Percentiles rank a stretch among this genome's conserved stretches.
phyloP scores from a whole-genome alignment of 345 rosid genomes.

The Anastatica hierochuntica region DNA sequence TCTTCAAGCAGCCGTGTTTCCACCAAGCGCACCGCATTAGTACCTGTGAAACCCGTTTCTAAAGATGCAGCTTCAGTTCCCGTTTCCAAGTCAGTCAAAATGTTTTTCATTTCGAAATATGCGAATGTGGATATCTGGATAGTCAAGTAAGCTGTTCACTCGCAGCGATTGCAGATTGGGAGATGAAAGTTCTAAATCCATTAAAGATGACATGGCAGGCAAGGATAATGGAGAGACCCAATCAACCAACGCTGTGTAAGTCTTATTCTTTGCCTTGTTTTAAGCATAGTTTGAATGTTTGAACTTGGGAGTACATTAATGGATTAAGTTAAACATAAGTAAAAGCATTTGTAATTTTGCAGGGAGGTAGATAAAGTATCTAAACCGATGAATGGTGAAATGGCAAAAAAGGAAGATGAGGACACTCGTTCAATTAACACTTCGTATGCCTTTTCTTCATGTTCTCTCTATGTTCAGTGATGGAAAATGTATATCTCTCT shows the following conservation, averaged over 20 bases:
- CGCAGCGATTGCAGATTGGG: conserved; percentile 8
- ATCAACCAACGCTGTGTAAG: conserved; percentile 15
- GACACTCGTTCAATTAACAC: conserved; percentile 65
- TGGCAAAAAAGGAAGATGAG: conserved; percentile 57
- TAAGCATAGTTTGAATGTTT: neutral
- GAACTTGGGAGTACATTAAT: neutral
- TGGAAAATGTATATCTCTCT: neutral
- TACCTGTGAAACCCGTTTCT: conserved; percentile 32
- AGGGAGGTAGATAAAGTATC: conserved; percentile 44
- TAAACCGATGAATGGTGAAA: conserved; percentile 31
- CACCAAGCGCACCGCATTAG: conserved; percentile 27
- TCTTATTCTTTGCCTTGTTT: neutral
- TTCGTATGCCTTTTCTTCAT: conserved; percentile 44
- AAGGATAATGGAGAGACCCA: conserved; percentile 7
- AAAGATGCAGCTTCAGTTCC: conserved; percentile 27
- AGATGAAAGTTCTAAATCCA: conserved; percentile 18
- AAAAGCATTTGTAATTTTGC: conserved; percentile 15
- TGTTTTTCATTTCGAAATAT: neutral
- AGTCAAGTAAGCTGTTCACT: conserved; percentile 5
- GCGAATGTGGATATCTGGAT: neutral
- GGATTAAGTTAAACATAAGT: no score
- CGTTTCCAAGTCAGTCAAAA: conserved; percentile 40
- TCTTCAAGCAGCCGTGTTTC: no score
- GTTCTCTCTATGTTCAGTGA: neutral
- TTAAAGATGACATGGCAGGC: neutral